A percentile compares a stretch with the other conserved stretches of the same genome.
Conservation (phyloP, 2,329 filamentous ascomycete genomes). For the Ceratocystis smalleyi region DNA sequence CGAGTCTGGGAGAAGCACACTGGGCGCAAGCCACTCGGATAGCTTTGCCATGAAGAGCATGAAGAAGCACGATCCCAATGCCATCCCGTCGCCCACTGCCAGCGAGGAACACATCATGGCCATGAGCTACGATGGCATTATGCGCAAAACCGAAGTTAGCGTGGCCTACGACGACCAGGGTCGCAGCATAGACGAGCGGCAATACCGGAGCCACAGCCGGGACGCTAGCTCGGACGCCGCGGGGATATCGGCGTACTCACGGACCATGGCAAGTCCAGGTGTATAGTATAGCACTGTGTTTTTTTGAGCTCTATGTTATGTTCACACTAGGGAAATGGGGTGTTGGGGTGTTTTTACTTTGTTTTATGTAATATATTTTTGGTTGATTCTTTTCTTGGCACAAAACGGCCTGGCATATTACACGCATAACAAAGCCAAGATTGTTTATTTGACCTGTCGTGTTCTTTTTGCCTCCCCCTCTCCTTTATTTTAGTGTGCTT, state of each 20-base stretch:
- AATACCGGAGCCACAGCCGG: not conserved
- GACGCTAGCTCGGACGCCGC: not conserved
- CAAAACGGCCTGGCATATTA: not conserved
- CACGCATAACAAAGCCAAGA: too few relatives aligned
- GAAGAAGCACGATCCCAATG: slow-evolving; percentile 23
- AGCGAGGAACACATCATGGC: slow-evolving; percentile 27
- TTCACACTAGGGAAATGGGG: not conserved
- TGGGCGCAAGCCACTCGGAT: slow-evolving; percentile 13
- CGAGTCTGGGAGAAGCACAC: not conserved
- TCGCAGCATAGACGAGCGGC: not conserved
- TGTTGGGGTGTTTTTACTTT: not conserved
- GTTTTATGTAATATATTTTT: not conserved
- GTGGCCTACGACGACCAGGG: slow-evolving; percentile 19
- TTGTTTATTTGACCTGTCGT: too few relatives aligned
- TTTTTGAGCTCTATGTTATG: not conserved
- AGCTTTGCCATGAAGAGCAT: slow-evolving; percentile 21
- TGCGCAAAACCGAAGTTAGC: slow-evolving; percentile 25
- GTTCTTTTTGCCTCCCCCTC: too few relatives aligned
- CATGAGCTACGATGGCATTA: slow-evolving; percentile 25
- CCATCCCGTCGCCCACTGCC: slow-evolving; percentile 23
- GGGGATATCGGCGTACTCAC: not conserved
- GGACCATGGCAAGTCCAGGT: not conserved
- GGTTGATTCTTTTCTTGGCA: not conserved
- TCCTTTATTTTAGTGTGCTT: too few relatives aligned
- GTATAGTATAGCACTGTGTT: not conserved